Percentiles rank a stretch among this genome's conserved stretches.
Conservation (phyloP, 2,329 filamentous ascomycete species). For the Hypoxylon sp. region DNA sequence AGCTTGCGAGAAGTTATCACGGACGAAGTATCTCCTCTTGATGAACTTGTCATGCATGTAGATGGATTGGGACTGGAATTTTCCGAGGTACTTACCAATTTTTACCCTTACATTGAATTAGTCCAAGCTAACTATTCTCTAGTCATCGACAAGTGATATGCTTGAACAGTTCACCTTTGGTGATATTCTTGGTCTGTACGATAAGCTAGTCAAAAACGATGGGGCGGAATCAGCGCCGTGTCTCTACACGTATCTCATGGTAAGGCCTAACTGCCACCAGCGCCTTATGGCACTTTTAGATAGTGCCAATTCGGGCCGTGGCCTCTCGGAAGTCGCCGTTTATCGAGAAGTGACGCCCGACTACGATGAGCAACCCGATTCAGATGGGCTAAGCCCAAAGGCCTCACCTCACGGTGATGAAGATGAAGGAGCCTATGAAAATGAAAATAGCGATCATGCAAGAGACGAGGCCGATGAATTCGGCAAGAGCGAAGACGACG, state of each 20-base stretch:
- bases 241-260: constrained; percentile 51
- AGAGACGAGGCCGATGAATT: constrained; percentile 33
- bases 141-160: constrained; percentile 51
- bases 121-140: constrained; percentile 40
- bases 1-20: constrained; percentile 51
- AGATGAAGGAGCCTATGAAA: constrained; percentile 36
- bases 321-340: constrained; percentile 51
- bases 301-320: constrained; percentile 50
- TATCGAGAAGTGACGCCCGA: constrained; percentile 48
- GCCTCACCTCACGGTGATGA: constrained; percentile 39
- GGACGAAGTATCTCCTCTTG: constrained; percentile 52
- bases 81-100: constrained; percentile 49
- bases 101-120: background rate
- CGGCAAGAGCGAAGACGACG: constrained; percentile 41
- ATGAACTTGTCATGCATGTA: constrained; percentile 52
- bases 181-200: constrained; percentile 50
- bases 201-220: constrained; percentile 51
- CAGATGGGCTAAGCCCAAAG: constrained; percentile 21
- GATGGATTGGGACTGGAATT: constrained; percentile 53
- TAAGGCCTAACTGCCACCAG: constrained; percentile 51
- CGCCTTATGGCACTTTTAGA: constrained; percentile 51
- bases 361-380: constrained; percentile 35
- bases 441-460: constrained; percentile 35
- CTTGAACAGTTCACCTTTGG: constrained; percentile 50
- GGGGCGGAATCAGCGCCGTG: constrained; percentile 43